Evolutionary conservation across 1,139 yeast genomes (phyloP).

Genomic region (Hyphopichia pseudoburtonii): DNA sequence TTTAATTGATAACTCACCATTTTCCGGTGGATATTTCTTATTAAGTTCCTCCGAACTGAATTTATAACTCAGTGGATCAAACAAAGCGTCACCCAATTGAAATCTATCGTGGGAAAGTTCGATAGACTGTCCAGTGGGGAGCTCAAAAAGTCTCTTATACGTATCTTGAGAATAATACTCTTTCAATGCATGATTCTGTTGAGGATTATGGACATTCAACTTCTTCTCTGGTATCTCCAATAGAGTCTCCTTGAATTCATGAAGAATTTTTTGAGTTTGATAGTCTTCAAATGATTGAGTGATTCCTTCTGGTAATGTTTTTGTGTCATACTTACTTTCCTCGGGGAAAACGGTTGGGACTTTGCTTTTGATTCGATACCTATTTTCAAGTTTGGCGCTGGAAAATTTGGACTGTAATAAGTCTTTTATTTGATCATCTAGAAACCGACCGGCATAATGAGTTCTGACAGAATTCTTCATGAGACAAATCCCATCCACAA

Average conservation of each 20-base stretch:
- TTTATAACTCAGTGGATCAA: constrained; percentile 55
- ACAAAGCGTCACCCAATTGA: constrained; percentile 70
- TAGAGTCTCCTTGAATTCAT: constrained; percentile 67
- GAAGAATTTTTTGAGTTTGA: constrained; percentile 37
- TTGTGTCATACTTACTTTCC: constrained; percentile 28
- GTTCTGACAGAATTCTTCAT: constrained; percentile 70
- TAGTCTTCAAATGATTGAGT: constrained; percentile 40
- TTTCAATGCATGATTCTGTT: constrained; percentile 17
- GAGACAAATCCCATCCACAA: constrained; percentile 87
- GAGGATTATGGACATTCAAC: constrained; percentile 19
- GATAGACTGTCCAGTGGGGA: constrained; percentile 64
- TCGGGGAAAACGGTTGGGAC: constrained; percentile 34
- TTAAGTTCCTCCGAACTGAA: constrained; percentile 24
- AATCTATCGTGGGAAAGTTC: constrained; percentile 56
- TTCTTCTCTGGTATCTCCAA: constrained; percentile 54
- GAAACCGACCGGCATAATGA: constrained; percentile 61
- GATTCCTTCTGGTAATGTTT: constrained; percentile 30
- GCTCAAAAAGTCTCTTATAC: constrained; percentile 63
- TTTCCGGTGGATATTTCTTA: constrained; percentile 32
- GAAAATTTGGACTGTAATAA: constrained; percentile 19
- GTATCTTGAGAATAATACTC: constrained; percentile 33
- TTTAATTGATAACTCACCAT: constrained; percentile 37
- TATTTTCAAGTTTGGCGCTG: constrained; percentile 11
- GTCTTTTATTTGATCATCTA: constrained; percentile 47
- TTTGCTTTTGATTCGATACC: constrained; percentile 36